Conservation (phyloP, 2,329 filamentous ascomycete genomes). For the Cadophora gregata region DNA sequence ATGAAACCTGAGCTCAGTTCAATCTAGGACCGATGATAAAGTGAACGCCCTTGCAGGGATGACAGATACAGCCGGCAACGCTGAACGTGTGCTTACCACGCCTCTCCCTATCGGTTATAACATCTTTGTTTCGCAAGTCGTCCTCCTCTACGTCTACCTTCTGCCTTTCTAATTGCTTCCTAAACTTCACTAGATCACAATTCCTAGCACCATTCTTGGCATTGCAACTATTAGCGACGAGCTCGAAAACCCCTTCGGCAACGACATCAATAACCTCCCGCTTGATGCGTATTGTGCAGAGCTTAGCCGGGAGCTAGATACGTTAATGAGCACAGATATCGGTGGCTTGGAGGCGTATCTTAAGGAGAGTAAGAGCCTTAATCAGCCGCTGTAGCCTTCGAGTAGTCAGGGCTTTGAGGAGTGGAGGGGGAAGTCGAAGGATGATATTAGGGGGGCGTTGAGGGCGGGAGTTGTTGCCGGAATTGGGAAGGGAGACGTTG, state of each 20-base stretch:
- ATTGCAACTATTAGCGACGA: conserved; percentile 78
- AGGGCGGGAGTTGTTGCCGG: conserved; percentile 41
- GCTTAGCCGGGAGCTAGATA: conserved; percentile 75
- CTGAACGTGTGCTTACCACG: conserved; percentile 81
- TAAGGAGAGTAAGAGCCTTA: conserved; percentile 32
- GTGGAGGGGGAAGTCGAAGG: conserved; percentile 52
- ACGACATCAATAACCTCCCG: conserved; percentile 82
- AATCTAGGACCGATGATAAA: no score
- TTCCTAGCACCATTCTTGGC: conserved; percentile 78
- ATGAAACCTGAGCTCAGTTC: no score
- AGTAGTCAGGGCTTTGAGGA: conserved; percentile 49
- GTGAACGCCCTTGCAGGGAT: conserved; percentile 58
- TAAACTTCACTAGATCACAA: conserved; percentile 73
- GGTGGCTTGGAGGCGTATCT: conserved; percentile 33
- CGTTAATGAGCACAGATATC: conserved; percentile 53
- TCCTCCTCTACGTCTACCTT: conserved; percentile 81
- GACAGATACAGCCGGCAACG: conserved; percentile 74
- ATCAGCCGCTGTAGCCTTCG: conserved; percentile 46
- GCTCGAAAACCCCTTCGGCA: conserved; percentile 85
- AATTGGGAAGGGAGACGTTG: conserved; percentile 8
- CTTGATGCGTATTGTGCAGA: conserved; percentile 79
- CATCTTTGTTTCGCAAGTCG: conserved; percentile 85
- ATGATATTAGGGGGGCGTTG: conserved; percentile 49
- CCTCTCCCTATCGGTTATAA: conserved; percentile 83
- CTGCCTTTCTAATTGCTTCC: conserved; percentile 80